These are phyloP conservation scores for Tanozyma kutaoensis DNA, from an alignment of 805 yeast genomes.

Conservation along the genomic window DNA sequence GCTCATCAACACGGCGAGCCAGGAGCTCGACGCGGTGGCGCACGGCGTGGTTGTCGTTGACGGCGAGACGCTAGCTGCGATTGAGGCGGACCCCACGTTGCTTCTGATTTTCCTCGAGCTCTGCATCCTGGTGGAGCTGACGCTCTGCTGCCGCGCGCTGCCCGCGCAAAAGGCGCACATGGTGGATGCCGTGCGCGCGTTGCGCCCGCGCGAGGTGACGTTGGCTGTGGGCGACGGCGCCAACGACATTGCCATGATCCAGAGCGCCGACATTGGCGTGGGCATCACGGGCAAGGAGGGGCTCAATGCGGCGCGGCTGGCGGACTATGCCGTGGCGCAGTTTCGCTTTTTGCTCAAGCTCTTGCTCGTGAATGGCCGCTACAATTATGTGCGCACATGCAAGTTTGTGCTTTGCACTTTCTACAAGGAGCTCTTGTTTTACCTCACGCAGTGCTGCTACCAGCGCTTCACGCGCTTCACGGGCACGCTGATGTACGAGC, in stretches of 20 bases:
- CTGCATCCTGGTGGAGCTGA: constrained; percentile 81
- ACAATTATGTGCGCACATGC: constrained; percentile 84
- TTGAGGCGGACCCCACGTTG: constrained; percentile 62
- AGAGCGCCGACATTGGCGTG: constrained; percentile 94
- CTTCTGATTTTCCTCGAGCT: constrained; percentile 71
- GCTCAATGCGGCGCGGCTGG: constrained; percentile 86
- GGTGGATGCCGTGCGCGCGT: constrained; percentile 70
- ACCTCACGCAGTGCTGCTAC: constrained; percentile 75
- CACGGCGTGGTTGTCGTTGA: constrained; percentile 93
- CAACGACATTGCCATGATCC: constrained; percentile 98
- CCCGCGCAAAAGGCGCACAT: constrained; percentile 92
- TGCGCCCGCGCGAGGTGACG: constrained; percentile 60
- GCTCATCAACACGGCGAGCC: constrained; percentile 60
- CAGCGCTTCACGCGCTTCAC: constrained; percentile 83
- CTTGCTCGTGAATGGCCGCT: constrained; percentile 87
- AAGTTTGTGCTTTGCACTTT: constrained; percentile 89
- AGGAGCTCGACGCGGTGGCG: constrained; percentile 67
- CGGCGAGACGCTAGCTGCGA: constrained; percentile 68
- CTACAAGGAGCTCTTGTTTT: constrained; percentile 85
- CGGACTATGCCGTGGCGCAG: constrained; percentile 93
- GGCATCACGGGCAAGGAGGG: constrained; percentile 98
- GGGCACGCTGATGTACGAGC: constrained; percentile 86
- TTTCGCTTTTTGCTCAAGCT: constrained; percentile 75
- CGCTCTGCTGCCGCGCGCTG: constrained; percentile 89
- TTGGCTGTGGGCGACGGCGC: constrained; percentile 99